Conservation (phyloP, 169 alveolate genomes). For the Eimeria falciformis region DNA sequence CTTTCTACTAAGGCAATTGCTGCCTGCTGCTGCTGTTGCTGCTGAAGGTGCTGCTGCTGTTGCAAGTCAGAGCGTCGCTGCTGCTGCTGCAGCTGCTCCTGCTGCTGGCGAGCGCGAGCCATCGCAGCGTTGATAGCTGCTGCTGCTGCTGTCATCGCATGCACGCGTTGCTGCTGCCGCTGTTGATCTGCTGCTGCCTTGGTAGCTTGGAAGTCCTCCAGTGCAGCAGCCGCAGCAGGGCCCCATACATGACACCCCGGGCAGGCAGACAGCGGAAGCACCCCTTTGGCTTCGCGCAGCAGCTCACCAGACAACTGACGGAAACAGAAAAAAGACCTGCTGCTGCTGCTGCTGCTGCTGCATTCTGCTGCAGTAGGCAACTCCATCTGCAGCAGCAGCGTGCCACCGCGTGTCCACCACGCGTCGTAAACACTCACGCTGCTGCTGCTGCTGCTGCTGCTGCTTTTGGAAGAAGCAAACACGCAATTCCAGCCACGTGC, state of each 20-base stretch:
- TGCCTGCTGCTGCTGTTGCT: slow-evolving; percentile 49
- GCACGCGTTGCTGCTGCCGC: slow-evolving; percentile 34
- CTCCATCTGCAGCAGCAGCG: slow-evolving; percentile 56
- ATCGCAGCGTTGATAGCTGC: slow-evolving; percentile 12
- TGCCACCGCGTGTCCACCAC: slow-evolving; percentile 26
- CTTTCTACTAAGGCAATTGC: not conserved
- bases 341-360: slow-evolving; percentile 34
- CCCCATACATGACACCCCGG: slow-evolving; percentile 50
- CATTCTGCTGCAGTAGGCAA: slow-evolving; percentile 18
- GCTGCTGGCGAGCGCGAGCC: slow-evolving; percentile 8
- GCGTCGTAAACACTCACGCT: slow-evolving; percentile 35
- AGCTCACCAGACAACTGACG: slow-evolving; percentile 21
- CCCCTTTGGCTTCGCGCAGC: slow-evolving; percentile 26
- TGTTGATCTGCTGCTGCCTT: slow-evolving; percentile 23
- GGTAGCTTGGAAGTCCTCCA: not conserved
- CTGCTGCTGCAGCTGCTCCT: slow-evolving; percentile 26
- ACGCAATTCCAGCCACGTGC: not conserved
- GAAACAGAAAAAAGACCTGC: slow-evolving; percentile 31
- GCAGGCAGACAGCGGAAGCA: not conserved
- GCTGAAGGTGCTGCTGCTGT: slow-evolving; percentile 33
- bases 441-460: slow-evolving; percentile 59
- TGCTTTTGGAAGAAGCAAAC: slow-evolving; percentile 56
- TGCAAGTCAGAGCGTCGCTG: not conserved
- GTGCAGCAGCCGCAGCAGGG: slow-evolving; percentile 52
- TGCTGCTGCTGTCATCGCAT: slow-evolving; percentile 38